Base-by-base conservation (phyloP, 768 basidiomycete genomes). In the Boletus sp. region DNA sequence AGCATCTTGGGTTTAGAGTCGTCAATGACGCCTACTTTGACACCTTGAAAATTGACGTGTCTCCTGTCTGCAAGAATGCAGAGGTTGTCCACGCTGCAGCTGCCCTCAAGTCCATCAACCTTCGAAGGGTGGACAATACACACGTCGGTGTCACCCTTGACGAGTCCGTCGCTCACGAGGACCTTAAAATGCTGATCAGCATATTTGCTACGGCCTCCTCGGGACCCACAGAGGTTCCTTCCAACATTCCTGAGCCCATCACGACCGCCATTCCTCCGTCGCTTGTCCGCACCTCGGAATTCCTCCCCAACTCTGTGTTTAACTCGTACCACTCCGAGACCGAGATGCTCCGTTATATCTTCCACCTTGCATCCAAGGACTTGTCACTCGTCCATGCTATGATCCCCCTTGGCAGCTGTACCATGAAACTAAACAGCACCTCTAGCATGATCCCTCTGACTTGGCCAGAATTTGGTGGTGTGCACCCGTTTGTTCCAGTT, bases 251-350 rank as follows among this genome's bases (percentile, higher is more conserved):
- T 45, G 74, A 79, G 42, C 77, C 81, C 1, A 63, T 67, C 7
- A 39, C 65, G 5, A 51, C 67, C 11, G 72, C 77, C 11, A 80
- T 93, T 49, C 86, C 88, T n/a, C 57, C 76, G 10, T 60, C 67
- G 32, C 76, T 90, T 50, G 77, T 71, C 47, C 86, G 87, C 42
- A 84, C 79, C 2, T 89, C 90, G 3, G 74, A 82, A 41, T 91
- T 85, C 74, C 80, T 99, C 11, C 81, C 84, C 0, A 92, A 99
- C 70, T 83, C 91, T 1, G 92, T 97, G 39, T 99, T 96, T 78
- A 98, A 98, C 78, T 85, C 88, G 54, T 90, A 98, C 67, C 96
- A 98, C 71, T 96, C 94, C 5, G 97, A 99, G 78, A 99, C 97
- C 0, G 94, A 98, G 75, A 94, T 99, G 90, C 78, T 99, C 35